Base-by-base conservation (phyloP, 306 rosid species). In the Trifolium repens region DNA sequence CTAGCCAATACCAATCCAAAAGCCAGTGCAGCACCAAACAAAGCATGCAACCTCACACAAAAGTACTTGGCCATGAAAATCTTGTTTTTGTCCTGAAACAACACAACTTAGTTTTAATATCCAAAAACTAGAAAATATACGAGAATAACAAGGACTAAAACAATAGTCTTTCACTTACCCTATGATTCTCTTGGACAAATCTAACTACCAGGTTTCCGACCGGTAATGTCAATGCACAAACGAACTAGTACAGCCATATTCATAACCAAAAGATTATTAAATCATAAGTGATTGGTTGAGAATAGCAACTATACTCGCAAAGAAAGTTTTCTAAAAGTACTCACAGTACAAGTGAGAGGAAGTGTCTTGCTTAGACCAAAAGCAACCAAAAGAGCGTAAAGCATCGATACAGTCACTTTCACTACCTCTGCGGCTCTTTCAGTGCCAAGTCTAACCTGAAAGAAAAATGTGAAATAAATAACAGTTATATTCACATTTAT, bases 1-100 rank as follows among this genome's bases (percentile, higher is more conserved):
- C 90, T 88, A 63, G 90, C 88, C 73, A 79, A 62, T 39, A 93
- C 94, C 27, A 93, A 74, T 49, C 98, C 97, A 53, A 79, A 76
- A 78, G 98, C 92, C 83, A 91, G 57, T 39, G 97, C 94, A 62
- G 83, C 82, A 74, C 98, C 98, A 86, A 93, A 93, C 53, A 88
- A 68, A 43, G 94, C 79, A 79, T 91, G 98, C 78, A 93, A 67
- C 82, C 96, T 84, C 85, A 93, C 97, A 71, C 96, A 91, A 71
- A 80, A 93, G 81, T 93, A 91, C 84, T 93, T 93, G 5, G 96
- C 98, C 97, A 89, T 91, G 92, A 93, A 93, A 71, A 93, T 93
- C 81, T 93, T 89, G 46, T 77, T 84, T 34, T 88, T 89, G 84
- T 91, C 96, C 98, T 91, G 92, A 12, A 71, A 35, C 55, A 67